Conservation (phyloP, 495 filamentous ascomycete genomes). For the Penicillium silybi region DNA sequence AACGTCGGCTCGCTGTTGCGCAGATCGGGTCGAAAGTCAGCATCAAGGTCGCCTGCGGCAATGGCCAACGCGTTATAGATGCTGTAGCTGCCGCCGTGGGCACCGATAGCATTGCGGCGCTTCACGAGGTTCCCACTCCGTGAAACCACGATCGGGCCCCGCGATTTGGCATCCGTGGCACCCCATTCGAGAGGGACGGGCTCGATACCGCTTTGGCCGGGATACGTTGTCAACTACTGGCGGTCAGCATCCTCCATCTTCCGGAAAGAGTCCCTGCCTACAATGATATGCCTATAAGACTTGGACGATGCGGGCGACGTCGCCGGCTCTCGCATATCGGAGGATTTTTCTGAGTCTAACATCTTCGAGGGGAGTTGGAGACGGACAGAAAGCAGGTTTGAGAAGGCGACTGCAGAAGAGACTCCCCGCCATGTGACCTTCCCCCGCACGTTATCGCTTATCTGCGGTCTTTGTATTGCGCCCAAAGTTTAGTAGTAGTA, state of each 20-base stretch:
- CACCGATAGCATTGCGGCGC: constrained; percentile 81
- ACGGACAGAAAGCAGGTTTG: constrained; percentile 1
- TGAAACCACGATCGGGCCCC: constrained; percentile 91
- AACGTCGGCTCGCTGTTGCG: constrained; percentile 91
- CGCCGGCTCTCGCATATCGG: constrained; percentile 18
- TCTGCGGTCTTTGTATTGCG: constrained; percentile 4
- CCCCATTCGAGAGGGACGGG: constrained; percentile 90
- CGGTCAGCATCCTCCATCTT: constrained; percentile 1
- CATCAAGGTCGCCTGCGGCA: constrained; percentile 80
- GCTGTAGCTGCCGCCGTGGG: constrained; percentile 95
- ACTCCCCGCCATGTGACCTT: constrained; percentile 19
- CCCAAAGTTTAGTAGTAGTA: not conserved
- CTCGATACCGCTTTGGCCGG: constrained; percentile 88
- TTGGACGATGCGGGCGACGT: constrained; percentile 21
- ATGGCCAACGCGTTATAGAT: constrained; percentile 95
- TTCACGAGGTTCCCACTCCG: constrained; percentile 71
- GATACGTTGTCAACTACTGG: constrained; percentile 75
- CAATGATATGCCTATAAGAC: constrained; percentile 43
- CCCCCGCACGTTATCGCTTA: constrained; percentile 30
- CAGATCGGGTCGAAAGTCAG: constrained; percentile 86
- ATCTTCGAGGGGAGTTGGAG: constrained; percentile 9
- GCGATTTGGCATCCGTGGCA: constrained; percentile 61
- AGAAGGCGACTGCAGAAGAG: not conserved
- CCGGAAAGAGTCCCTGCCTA: constrained; percentile 11
- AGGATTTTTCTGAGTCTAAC: constrained; percentile 17